Conservation (phyloP, 352 stramenopile genomes). For the Thalassiosira livingstoniorum region DNA sequence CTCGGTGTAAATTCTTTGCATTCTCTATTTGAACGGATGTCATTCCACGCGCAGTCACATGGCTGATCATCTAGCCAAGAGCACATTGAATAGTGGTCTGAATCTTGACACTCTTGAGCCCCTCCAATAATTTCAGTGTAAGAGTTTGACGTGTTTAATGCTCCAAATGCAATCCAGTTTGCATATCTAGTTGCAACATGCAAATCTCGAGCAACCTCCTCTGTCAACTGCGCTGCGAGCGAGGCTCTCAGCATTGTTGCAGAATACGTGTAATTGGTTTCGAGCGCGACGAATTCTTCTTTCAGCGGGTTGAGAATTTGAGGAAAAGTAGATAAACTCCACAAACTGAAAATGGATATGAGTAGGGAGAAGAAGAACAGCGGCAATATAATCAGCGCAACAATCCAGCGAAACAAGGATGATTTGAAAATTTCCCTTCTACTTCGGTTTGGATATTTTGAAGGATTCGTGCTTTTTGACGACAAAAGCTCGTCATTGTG, state of each 20-base stretch:
- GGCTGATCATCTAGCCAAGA: conserved; percentile 34
- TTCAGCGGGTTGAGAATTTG: conserved; percentile 41
- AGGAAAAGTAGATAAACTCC: conserved; percentile 44
- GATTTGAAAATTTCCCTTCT: conserved; percentile 19
- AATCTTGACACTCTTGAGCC: conserved; percentile 65
- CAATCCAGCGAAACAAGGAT: conserved; percentile 62
- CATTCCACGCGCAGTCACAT: conserved; percentile 68
- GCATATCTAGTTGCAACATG: conserved; percentile 57
- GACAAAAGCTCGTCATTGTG: too few relatives aligned
- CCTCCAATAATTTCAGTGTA: conserved; percentile 48
- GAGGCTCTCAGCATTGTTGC: conserved; percentile 21
- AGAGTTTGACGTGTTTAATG: conserved; percentile 40
- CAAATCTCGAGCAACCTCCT: conserved; percentile 48
- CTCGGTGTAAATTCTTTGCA: conserved; percentile 11
- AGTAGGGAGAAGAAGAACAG: conserved; percentile 46
- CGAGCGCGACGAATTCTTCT: conserved; percentile 39
- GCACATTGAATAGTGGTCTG: conserved; percentile 23
- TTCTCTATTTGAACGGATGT: conserved; percentile 11
- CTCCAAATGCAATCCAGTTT: conserved; percentile 67
- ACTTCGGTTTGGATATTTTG: too few relatives aligned
- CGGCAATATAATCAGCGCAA: conserved; percentile 59
- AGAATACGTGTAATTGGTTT: conserved; percentile 28
- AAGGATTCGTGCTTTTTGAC: too few relatives aligned
- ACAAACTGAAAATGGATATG: conserved; percentile 46
- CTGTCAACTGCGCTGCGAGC: conserved; percentile 29